phyloP scores from a whole-genome alignment of 2,329 filamentous ascomycete genomes.

The Fusarium buxicola region DNA sequence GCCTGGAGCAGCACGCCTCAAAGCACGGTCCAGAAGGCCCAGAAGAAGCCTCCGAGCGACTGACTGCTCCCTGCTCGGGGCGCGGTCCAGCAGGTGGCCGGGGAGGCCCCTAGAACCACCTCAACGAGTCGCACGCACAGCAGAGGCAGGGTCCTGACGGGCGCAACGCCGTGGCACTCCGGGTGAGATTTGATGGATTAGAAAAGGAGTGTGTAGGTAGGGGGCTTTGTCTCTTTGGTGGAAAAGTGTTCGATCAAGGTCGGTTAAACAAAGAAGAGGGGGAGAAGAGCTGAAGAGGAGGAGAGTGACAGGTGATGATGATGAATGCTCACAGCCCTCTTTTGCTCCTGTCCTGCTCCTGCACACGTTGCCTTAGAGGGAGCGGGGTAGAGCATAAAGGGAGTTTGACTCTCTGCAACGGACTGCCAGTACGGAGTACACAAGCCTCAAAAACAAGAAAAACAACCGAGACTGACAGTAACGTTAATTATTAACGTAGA shows the following conservation, averaged over 20 bases:
- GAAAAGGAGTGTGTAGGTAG: constrained; percentile 10
- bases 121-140: constrained; percentile 32
- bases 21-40: constrained; percentile 15
- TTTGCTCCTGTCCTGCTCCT: background rate
- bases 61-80: background rate
- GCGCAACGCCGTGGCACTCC: constrained; percentile 28
- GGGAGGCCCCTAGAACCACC: constrained; percentile 21
- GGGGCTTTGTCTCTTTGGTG: constrained; percentile 6
- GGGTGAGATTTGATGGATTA: constrained; percentile 13
- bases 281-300: background rate
- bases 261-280: background rate
- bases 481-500: constrained; percentile 1
- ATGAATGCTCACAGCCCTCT: background rate
- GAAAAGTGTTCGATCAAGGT: background rate
- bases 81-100: constrained; percentile 28
- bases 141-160: constrained; percentile 24
- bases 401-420: background rate
- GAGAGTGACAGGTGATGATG: constrained; percentile 3
- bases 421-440: no score
- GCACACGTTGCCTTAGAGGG: background rate
- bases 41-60: constrained; percentile 8
- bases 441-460: constrained; percentile 27
- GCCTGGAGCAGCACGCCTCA: constrained; percentile 13
- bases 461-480: constrained; percentile 4
- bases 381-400: constrained; percentile 16